phyloP scores from a whole-genome alignment of 768 basidiomycete species.

The Strobilomyces confusus region DNA sequence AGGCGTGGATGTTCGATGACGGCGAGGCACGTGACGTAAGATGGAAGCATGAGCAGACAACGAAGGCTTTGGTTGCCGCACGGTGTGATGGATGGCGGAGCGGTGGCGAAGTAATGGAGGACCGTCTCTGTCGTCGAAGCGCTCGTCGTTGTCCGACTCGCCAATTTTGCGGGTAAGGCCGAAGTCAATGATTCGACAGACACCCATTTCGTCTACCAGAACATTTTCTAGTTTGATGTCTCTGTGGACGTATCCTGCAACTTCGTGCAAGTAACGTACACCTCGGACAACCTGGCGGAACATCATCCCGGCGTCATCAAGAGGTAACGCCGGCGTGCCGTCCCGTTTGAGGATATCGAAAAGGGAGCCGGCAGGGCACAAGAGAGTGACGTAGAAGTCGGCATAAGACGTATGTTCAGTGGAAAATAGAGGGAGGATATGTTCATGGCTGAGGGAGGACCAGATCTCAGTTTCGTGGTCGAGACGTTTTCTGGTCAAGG shows the following conservation, averaged over 20 bases:
- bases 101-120: constrained; percentile 21
- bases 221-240: constrained; percentile 98
- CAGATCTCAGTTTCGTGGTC: constrained; percentile 71
- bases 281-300: constrained; percentile 84
- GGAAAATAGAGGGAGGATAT: constrained; percentile 81
- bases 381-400: constrained; percentile 78
- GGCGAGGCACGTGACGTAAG: constrained; percentile 36
- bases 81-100: constrained; percentile 26
- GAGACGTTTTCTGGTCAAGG: constrained; percentile 49
- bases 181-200: constrained; percentile 85
- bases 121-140: constrained; percentile 8
- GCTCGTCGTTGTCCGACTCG: constrained; percentile 38
- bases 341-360: constrained; percentile 77
- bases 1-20: constrained; percentile 48
- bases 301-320: constrained; percentile 80
- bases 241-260: constrained; percentile 76
- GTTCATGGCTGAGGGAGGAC: constrained; percentile 76
- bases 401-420: constrained; percentile 54
- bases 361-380: constrained; percentile 81
- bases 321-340: constrained; percentile 61
- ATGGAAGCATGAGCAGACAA: constrained; percentile 13
- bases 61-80: constrained; percentile 23
- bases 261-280: constrained; percentile 77
- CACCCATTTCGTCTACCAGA: constrained; percentile 82
- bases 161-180: constrained; percentile 72